A percentile compares a stretch with the other conserved stretches of the same genome.
These are phyloP conservation scores for Yarrowia sp. DNA, from an alignment of 805 yeast genomes.

Conservation along the genomic window DNA sequence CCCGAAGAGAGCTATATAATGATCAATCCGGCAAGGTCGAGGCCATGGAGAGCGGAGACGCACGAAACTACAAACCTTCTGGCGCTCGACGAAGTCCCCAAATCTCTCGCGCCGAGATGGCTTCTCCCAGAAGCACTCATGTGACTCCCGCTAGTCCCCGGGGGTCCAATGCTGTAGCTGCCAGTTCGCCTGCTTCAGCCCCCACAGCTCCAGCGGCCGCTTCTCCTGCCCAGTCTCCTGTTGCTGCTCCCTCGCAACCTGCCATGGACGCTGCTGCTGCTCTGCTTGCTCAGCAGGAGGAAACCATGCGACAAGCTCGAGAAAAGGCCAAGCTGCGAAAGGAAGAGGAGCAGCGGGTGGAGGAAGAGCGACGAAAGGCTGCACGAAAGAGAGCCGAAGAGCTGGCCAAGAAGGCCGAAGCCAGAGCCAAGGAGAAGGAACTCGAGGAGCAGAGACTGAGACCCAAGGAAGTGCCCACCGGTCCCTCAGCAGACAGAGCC, in stretches of 20 bases:
- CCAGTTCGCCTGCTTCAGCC: background rate
- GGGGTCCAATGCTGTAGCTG: background rate
- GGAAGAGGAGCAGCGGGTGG: conserved; percentile 48
- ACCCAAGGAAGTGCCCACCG: conserved; percentile 37
- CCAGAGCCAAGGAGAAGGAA: conserved; percentile 42
- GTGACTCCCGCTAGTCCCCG: conserved; percentile 11
- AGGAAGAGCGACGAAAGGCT: conserved; percentile 47
- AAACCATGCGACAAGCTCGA: conserved; percentile 48
- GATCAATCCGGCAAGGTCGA: conserved; percentile 44
- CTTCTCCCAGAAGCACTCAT: conserved; percentile 1
- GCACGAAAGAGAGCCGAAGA: conserved; percentile 48
- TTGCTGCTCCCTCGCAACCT: background rate
- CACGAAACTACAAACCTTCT: conserved; percentile 7
- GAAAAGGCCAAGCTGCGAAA: conserved; percentile 50
- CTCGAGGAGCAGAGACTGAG: conserved; percentile 36
- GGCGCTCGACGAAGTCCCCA: conserved; percentile 8
- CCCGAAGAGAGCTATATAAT: conserved; percentile 45
- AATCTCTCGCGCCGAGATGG: conserved; percentile 13
- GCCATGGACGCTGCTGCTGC: conserved; percentile 39
- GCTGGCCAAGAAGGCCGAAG: conserved; percentile 44
- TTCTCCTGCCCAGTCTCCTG: background rate
- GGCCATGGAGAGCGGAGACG: conserved; percentile 39
- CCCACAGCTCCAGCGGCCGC: background rate
- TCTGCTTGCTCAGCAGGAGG: conserved; percentile 47
- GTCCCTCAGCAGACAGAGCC: conserved; percentile 16